phyloP scores from a whole-genome alignment of 768 basidiomycete genomes.

The Boletus vermiculosoides region DNA sequence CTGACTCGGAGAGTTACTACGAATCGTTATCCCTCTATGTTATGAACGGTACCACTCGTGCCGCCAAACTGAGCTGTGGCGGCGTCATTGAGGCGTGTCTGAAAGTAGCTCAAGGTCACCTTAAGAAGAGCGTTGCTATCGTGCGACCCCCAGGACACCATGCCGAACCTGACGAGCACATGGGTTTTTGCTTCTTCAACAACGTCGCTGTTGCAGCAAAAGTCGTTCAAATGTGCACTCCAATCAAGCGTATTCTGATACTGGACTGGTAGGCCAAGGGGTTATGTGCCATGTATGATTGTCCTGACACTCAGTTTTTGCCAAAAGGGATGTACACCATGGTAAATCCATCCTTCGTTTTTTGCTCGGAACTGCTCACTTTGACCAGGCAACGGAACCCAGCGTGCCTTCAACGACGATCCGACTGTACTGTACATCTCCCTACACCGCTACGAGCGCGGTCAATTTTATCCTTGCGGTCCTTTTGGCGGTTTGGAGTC shows the following conservation, averaged over 20 bases:
- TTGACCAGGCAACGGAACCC: conserved; percentile 87
- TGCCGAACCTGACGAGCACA: conserved; percentile 95
- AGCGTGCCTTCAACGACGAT: conserved; percentile 93
- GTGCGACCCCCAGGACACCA: conserved; percentile 98
- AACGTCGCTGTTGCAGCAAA: conserved; percentile 92
- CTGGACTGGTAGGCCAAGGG: conserved; percentile 81
- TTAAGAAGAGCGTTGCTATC: conserved; percentile 90
- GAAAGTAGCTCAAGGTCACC: conserved; percentile 75
- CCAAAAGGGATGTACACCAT: conserved; percentile 91
- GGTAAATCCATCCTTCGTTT: conserved; percentile 43
- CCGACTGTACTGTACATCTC: conserved; percentile 91
- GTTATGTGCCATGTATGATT: background rate
- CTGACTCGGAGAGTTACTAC: conserved; percentile 78
- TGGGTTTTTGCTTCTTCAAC: conserved; percentile 99
- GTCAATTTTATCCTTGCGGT: conserved; percentile 89
- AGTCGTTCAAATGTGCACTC: conserved; percentile 69
- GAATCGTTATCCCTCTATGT: conserved; percentile 93
- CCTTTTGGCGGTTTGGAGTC: conserved; percentile 86
- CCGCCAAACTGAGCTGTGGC: conserved; percentile 88
- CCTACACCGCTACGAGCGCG: conserved; percentile 90
- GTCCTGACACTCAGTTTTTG: conserved; percentile 10
- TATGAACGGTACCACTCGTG: conserved; percentile 76
- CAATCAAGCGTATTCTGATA: conserved; percentile 81
- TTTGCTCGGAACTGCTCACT: conserved; percentile 9
- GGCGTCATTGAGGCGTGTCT: conserved; percentile 90